Base-by-base conservation (phyloP, 2,329 filamentous ascomycete genomes). In the Pseudogymnoascus sp. region DNA sequence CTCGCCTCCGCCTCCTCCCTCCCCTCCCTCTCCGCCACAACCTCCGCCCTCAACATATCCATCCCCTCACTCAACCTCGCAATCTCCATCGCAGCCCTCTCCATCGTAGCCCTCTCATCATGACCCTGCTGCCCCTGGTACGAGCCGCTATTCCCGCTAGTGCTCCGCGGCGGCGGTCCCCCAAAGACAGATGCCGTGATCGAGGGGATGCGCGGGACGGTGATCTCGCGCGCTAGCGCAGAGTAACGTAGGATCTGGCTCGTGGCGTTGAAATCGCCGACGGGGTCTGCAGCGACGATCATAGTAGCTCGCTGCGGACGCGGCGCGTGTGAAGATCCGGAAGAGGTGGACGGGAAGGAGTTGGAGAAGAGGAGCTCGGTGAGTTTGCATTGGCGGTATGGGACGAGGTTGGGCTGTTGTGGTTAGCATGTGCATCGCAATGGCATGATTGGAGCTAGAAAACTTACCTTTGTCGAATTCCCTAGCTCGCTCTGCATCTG, bases 181-280 rank as follows among this genome's bases (percentile, higher is more conserved):
- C 39, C 60, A 34, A 82, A 72, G 36, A 95, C 89, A 0, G 88
- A 89, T 45, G 86, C 86, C 0, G 89, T 90, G 61, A 93, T 86
- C 59, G 90, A 95, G 0, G 93, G 93, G 6, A 96, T 85, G 4
- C 93, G 88, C 5, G 93, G 92, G 1, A 97, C 91, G 0, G 93
- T 96, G 10, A 97, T 90, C 76, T 97, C 93, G 18, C 92, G 86
- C 0, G 95, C 95, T 4, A 99, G 82, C 0, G 95, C 93, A 21
- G 91, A 95, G 77, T 99, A 99, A 16, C 93, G 87, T 1, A 99
- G 80, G 66, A 99, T 97, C 73, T 97, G 95, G 4, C 91, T 96
- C 0, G 95, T 99, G 11, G 95, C 92, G 72, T 97, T 97, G 79
- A 93, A 97, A 75, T 99, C 95, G 39, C 95, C 93, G 11, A 90